These are phyloP conservation scores for Zalaria sp. DNA, from an alignment of 2,329 filamentous ascomycete species.

Conservation along the genomic window DNA sequence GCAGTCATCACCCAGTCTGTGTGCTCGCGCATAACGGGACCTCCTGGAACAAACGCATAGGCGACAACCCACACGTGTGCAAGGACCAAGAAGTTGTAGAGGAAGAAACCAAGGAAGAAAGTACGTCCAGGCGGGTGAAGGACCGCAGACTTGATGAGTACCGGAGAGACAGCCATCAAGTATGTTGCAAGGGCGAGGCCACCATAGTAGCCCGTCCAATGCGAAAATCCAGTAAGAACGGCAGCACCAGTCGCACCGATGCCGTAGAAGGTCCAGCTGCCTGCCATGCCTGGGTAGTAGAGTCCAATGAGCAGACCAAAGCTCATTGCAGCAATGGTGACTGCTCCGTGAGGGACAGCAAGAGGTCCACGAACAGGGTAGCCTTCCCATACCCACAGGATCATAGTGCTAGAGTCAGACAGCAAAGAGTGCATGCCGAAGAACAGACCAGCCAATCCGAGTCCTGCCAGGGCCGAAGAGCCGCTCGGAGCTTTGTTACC, in stretches of 20 bases:
- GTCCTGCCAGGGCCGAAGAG: slow-evolving; percentile 55
- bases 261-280: slow-evolving; percentile 68
- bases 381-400: slow-evolving; percentile 95
- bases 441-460: slow-evolving; percentile 70
- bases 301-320: slow-evolving; percentile 64
- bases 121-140: slow-evolving; percentile 63
- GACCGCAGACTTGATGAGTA: slow-evolving; percentile 61
- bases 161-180: slow-evolving; percentile 63
- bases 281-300: slow-evolving; percentile 53
- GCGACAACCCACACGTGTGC: slow-evolving; percentile 98
- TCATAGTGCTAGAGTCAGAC: slow-evolving; percentile 97
- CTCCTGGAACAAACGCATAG: slow-evolving; percentile 93
- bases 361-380: slow-evolving; percentile 82
- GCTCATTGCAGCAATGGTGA: slow-evolving; percentile 79
- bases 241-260: slow-evolving; percentile 67
- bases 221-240: slow-evolving; percentile 57
- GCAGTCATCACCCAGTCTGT: slow-evolving; percentile 91
- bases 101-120: slow-evolving; percentile 76
- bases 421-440: slow-evolving; percentile 86
- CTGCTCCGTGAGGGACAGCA: slow-evolving; percentile 76
- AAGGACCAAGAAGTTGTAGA: slow-evolving; percentile 90
- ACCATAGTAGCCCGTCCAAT: slow-evolving; percentile 87
- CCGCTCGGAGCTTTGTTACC: slow-evolving; percentile 23
- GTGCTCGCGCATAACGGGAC: slow-evolving; percentile 79
- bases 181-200: slow-evolving; percentile 64